Conservation (phyloP, 2,329 filamentous ascomycete genomes). For the Aspergillus puulaauensis region DNA sequence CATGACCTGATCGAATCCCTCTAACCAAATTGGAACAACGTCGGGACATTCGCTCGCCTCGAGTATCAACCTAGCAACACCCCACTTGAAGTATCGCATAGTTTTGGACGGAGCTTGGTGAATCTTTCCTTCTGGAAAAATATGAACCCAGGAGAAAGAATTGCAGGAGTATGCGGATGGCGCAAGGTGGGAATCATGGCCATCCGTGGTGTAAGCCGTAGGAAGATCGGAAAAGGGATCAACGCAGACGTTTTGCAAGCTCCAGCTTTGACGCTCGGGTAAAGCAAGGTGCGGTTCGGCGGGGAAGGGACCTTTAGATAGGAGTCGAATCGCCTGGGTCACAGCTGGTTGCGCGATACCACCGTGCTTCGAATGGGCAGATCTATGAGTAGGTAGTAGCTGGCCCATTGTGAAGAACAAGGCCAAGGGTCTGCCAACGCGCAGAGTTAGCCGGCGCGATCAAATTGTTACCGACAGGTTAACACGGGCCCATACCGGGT, state of each 20-base stretch:
- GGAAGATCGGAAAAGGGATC: conserved; percentile 48
- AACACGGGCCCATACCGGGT: conserved; percentile 61
- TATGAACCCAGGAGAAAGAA: conserved; percentile 82
- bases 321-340: conserved; percentile 77
- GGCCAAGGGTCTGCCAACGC: conserved; percentile 56
- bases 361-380: conserved; percentile 73
- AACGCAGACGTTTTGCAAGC: conserved; percentile 42
- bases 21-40: conserved; percentile 90
- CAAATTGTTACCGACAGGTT: neutral
- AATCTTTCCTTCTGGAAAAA: conserved; percentile 93
- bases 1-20: conserved; percentile 87
- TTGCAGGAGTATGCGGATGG: conserved; percentile 71
- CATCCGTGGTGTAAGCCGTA: conserved; percentile 41
- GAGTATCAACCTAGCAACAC: conserved; percentile 83
- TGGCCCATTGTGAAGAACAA: conserved; percentile 88
- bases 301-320: conserved; percentile 66
- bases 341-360: conserved; percentile 90
- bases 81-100: conserved; percentile 99
- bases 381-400: conserved; percentile 83
- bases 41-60: conserved; percentile 85
- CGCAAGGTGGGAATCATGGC: conserved; percentile 57
- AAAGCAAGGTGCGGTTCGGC: conserved; percentile 45
- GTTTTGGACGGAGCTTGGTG: conserved; percentile 78
- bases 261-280: conserved; percentile 38
- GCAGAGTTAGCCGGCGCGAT: neutral